phyloP scores from a whole-genome alignment of 2,329 filamentous ascomycete species.

The Cercospora sp. region DNA sequence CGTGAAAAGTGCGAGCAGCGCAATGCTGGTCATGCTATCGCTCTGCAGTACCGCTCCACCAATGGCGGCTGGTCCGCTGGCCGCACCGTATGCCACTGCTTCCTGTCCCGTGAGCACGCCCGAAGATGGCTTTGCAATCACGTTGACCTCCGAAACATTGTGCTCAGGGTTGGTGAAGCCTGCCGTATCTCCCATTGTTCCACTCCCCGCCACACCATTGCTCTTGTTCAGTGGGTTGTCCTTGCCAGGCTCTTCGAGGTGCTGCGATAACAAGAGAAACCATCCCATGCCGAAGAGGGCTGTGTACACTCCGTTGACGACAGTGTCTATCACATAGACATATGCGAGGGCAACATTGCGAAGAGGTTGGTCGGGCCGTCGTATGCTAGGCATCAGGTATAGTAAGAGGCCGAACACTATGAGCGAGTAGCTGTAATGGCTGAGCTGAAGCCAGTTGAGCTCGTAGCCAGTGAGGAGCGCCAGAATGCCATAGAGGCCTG shows the following conservation, averaged over 20 bases:
- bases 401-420: slow-evolving; percentile 66
- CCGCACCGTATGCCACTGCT: slow-evolving; percentile 50
- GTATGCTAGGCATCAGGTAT: slow-evolving; percentile 76
- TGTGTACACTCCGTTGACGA: slow-evolving; percentile 81
- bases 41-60: slow-evolving; percentile 65
- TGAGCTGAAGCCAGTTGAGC: slow-evolving; percentile 78
- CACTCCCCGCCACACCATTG: slow-evolving; percentile 49
- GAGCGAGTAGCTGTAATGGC: slow-evolving; percentile 88
- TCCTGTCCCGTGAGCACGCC: slow-evolving; percentile 54
- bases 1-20: slow-evolving; percentile 72
- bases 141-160: slow-evolving; percentile 60
- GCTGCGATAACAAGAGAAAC: slow-evolving; percentile 72
- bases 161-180: slow-evolving; percentile 63
- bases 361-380: slow-evolving; percentile 55
- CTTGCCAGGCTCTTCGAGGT: slow-evolving; percentile 47
- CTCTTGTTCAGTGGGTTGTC: slow-evolving; percentile 41
- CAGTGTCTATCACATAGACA: slow-evolving; percentile 79
- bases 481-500: slow-evolving; percentile 85
- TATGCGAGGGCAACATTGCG: slow-evolving; percentile 80
- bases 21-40: slow-evolving; percentile 72
- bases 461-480: slow-evolving; percentile 84
- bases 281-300: slow-evolving; percentile 78
- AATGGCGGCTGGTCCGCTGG: slow-evolving; percentile 46
- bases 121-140: slow-evolving; percentile 51
- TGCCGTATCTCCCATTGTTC: slow-evolving; percentile 61